Conservation (phyloP, 768 basidiomycete species). For the Sarcodon aspratus region DNA sequence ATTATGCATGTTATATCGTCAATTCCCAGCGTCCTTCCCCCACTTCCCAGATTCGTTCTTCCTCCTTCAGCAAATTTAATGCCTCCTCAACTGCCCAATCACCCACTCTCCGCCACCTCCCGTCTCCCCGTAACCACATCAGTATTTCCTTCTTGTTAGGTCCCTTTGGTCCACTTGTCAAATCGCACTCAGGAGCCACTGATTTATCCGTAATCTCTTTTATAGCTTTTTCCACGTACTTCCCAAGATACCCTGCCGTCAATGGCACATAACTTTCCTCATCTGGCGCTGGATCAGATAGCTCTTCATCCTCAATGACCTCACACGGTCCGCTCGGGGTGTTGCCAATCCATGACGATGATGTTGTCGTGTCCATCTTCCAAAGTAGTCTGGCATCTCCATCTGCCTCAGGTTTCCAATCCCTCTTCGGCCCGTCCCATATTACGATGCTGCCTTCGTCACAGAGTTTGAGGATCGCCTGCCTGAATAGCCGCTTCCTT, state of each 20-base stretch:
- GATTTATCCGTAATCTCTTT: conserved; percentile 17
- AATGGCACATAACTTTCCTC: conserved; percentile 65
- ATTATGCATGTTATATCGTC: conserved; percentile 5
- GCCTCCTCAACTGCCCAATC: conserved; percentile 56
- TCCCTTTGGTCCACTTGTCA: conserved; percentile 11
- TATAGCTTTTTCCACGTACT: conserved; percentile 35
- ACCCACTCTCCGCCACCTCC: conserved; percentile 54
- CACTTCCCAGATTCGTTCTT: conserved; percentile 20
- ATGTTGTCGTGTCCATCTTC: conserved; percentile 23
- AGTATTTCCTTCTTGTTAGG: conserved; percentile 36
- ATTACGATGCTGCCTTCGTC: conserved; percentile 66
- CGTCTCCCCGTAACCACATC: conserved; percentile 36
- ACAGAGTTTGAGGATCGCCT: conserved; percentile 51
- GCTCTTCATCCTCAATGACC: conserved; percentile 26
- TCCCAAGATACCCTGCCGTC: conserved; percentile 37
- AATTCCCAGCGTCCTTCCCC: conserved; percentile 24
- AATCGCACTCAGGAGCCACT: conserved; percentile 10
- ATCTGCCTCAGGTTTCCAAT: conserved; percentile 2
- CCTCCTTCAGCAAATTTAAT: conserved; percentile 31
- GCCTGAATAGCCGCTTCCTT: conserved; percentile 59
- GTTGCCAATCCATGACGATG: background rate
- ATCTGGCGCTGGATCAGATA: conserved; percentile 48
- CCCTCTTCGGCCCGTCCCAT: conserved; percentile 53
- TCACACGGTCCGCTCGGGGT: background rate
- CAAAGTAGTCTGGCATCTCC: conserved; percentile 30